These are phyloP conservation scores for Gossypium schwendimanii DNA, from an alignment of 441 rosid species.

Conservation along the genomic window DNA sequence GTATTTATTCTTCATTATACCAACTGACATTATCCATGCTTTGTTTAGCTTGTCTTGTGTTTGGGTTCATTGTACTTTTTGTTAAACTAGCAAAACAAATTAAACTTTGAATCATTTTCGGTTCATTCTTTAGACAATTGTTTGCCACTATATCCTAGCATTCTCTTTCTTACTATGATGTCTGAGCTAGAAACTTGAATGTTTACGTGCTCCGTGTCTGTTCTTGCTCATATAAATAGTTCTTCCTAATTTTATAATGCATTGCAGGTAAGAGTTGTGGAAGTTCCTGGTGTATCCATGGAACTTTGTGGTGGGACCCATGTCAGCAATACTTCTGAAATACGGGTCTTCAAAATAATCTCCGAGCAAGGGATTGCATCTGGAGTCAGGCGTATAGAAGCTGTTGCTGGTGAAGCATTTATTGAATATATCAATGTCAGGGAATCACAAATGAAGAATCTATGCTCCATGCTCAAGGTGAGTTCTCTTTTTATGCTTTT, in stretches of 20 bases:
- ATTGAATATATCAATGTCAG: slow-evolving; percentile 68
- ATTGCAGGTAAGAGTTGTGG: slow-evolving; percentile 80
- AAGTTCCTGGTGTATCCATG: slow-evolving; percentile 95
- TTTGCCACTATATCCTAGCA: background rate
- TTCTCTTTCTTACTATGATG: background rate
- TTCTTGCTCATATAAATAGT: background rate
- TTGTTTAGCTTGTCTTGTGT: background rate
- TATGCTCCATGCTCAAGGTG: slow-evolving; percentile 84
- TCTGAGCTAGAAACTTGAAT: background rate
- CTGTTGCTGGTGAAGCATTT: slow-evolving; percentile 92
- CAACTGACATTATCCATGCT: background rate
- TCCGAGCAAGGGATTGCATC: slow-evolving; percentile 95
- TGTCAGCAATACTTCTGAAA: slow-evolving; percentile 79
- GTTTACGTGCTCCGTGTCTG: background rate
- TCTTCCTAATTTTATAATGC: slow-evolving; percentile 8
- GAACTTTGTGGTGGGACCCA: slow-evolving; percentile 99
- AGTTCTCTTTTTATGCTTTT: slow-evolving; percentile 10
- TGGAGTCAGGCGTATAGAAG: slow-evolving; percentile 87
- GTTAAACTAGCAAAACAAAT: background rate
- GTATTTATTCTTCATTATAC: slow-evolving; percentile 8
- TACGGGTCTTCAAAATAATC: slow-evolving; percentile 80
- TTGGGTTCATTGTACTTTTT: background rate
- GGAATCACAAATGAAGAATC: slow-evolving; percentile 64
- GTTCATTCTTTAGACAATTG: background rate
- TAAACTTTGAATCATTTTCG: background rate